These are phyloP conservation scores for Cucumis melo DNA, from an alignment of 306 rosid species.

Conservation along the genomic window DNA sequence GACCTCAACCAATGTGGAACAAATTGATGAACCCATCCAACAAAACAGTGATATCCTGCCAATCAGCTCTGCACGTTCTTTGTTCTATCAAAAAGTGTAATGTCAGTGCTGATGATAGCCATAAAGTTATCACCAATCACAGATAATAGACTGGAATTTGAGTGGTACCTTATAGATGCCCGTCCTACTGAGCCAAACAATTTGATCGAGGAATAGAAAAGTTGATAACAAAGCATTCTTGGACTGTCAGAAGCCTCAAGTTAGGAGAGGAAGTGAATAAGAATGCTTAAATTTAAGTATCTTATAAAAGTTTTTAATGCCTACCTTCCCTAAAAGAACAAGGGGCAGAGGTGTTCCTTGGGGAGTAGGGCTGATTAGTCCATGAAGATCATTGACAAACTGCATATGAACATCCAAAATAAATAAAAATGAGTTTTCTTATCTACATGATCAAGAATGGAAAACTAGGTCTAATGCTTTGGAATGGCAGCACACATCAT, in stretches of 20 bases:
- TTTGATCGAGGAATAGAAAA: conserved; percentile 90
- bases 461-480: background rate
- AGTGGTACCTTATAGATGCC: conserved; percentile 57
- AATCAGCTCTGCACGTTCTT: conserved; percentile 60
- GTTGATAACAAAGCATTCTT: conserved; percentile 83
- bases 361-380: conserved; percentile 69
- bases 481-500: background rate
- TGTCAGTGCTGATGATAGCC: background rate
- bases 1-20: conserved; percentile 79
- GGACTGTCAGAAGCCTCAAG: conserved; percentile 31
- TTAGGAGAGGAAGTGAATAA: background rate
- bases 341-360: conserved; percentile 74
- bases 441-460: background rate
- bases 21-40: conserved; percentile 80
- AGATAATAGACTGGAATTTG: background rate
- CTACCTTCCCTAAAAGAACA: conserved; percentile 79
- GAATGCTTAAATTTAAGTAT: background rate
- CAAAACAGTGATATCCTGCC: conserved; percentile 86
- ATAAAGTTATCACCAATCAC: background rate
- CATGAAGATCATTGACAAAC: conserved; percentile 88
- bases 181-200: conserved; percentile 85
- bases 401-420: conserved; percentile 20
- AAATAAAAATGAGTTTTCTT: background rate
- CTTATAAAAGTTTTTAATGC: background rate
- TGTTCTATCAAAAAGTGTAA: conserved; percentile 33